Conservation (phyloP, 2,329 filamentous ascomycete species). For the Emergomyces pasteurianus region DNA sequence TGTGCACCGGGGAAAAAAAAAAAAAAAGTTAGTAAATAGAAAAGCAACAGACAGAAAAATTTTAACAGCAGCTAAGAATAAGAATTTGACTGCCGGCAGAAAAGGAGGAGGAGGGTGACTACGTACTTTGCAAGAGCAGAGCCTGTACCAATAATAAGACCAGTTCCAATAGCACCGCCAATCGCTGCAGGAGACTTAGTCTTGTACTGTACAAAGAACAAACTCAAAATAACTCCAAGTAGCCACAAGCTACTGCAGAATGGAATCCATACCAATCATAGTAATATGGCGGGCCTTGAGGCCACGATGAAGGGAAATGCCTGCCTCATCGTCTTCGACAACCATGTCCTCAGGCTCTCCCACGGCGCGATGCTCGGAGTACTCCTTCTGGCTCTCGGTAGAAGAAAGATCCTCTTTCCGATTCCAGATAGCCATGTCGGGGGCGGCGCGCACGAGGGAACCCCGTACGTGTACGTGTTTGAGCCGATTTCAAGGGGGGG, state of each 20-base stretch:
- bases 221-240: background rate
- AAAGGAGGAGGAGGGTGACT: background rate
- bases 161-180: constrained; percentile 46
- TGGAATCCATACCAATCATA: constrained; percentile 41
- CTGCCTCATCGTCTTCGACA: constrained; percentile 16
- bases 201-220: background rate
- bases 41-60: background rate
- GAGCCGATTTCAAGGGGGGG: background rate
- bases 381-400: constrained; percentile 6
- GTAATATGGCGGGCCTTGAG: constrained; percentile 45
- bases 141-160: constrained; percentile 44
- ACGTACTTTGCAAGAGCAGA: constrained; percentile 30
- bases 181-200: constrained; percentile 25
- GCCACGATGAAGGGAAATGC: constrained; percentile 29
- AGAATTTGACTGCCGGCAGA: background rate
- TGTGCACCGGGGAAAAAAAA: constrained; percentile 7
- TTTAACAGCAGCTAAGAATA: background rate
- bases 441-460: no score
- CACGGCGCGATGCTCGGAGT: background rate
- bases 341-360: constrained; percentile 12
- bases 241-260: constrained; percentile 31
- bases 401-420: constrained; percentile 6
- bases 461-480: background rate
- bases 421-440: constrained; percentile 2
- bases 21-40: background rate